These are phyloP conservation scores for Allium fistulosum DNA, from an alignment of 106 monocot genomes.

Conservation along the genomic window DNA sequence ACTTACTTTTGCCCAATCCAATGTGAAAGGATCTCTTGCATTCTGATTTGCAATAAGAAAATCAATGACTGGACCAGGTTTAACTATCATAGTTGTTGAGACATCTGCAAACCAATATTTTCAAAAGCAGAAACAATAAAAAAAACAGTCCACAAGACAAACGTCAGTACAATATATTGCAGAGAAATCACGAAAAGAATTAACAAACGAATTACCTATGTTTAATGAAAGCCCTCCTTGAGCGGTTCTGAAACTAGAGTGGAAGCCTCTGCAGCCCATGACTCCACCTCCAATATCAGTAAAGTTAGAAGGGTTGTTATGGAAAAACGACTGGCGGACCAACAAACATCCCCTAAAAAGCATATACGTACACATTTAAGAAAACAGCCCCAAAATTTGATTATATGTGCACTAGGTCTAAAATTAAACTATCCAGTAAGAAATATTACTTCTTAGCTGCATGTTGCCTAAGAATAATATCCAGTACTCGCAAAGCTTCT, in stretches of 20 bases:
- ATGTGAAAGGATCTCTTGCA: slow-evolving; percentile 31
- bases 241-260: slow-evolving; percentile 66
- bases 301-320: slow-evolving; percentile 56
- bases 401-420: too few species aligned
- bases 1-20: slow-evolving; percentile 86
- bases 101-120: slow-evolving; percentile 40
- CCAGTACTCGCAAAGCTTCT: slow-evolving; percentile 81
- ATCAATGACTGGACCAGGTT: slow-evolving; percentile 75
- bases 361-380: too few species aligned
- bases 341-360: slow-evolving; percentile 75
- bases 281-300: slow-evolving; percentile 84
- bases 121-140: neutral
- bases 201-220: slow-evolving; percentile 38
- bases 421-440: neutral
- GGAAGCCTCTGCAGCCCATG: slow-evolving; percentile 69
- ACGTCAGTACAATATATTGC: neutral
- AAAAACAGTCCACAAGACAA: neutral
- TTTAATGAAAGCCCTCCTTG: slow-evolving; percentile 37
- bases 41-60: slow-evolving; percentile 85
- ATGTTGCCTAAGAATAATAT: slow-evolving; percentile 84
- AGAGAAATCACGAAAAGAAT: neutral
- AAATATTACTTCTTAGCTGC: slow-evolving; percentile 62
- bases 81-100: slow-evolving; percentile 95
- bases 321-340: slow-evolving; percentile 86
- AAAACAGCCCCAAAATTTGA: too few species aligned